Base-by-base conservation (phyloP, 2,329 filamentous ascomycete species). In the Ceratocystis albifundus region DNA sequence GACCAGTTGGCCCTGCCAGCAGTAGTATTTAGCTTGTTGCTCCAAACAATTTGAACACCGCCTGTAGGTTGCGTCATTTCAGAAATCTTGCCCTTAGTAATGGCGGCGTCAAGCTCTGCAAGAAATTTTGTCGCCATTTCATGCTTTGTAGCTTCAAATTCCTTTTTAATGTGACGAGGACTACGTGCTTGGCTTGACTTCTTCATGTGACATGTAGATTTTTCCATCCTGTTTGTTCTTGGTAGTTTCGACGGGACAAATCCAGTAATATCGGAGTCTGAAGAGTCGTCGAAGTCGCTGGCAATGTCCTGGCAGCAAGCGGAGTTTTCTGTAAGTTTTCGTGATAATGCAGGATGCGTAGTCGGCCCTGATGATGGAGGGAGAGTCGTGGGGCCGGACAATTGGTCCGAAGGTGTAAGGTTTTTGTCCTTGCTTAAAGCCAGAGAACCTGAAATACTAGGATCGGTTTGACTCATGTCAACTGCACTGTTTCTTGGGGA, bases 1-100 rank as follows among this genome's bases (percentile, higher is more conserved):
- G 81, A 84, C 87, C 88, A 90, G 71, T 84, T 86, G 32, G 88
- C 88, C 50, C 88, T 81, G 0, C 89, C 89, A 15, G 89, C 89
- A 0, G 89, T 93, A 1, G 87, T 88, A 72, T 87, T 88, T 64
- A 94, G 82, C n/a, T 84, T 89, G 70, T 88, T 89, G 68, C 81
- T 86, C 89, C 89, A 94, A 55, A 83, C 75, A 46, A 93, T 79
- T 66, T 82, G 82, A 61, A 93, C 80, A 0, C 89, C 89, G 20
- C 89, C 88, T 0, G 88, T 88, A 0, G 79, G 75, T 1, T 79
- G 77, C 0, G 88, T 79, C 22, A 91, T 77, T 28, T 78, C 71
- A 0, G 77, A 73, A 6, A 94, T 81, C 68, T 80, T 77, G 7
- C 86, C 84, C 1, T 78, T 71, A 0, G 87, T 86, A 70, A 93